phyloP scores from a whole-genome alignment of 164 flowering plant species.

The Vitis rupestris region DNA sequence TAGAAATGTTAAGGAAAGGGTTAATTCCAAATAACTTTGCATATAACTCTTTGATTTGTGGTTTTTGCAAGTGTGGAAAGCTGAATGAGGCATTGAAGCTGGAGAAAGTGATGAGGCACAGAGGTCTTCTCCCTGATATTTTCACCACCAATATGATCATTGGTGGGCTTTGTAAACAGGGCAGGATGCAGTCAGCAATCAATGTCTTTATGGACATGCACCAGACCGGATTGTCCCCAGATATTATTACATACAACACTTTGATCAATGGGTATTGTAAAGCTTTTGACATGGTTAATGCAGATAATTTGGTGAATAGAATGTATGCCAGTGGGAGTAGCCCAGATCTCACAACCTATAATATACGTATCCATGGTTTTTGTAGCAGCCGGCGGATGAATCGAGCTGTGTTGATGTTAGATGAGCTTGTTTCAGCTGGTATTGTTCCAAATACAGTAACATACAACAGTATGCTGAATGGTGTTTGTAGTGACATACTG shows the following conservation, averaged over 20 bases:
- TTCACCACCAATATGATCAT: slow-evolving; percentile 76
- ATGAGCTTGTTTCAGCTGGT: slow-evolving; percentile 70
- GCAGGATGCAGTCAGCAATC: slow-evolving; percentile 63
- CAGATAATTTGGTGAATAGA: slow-evolving; percentile 41
- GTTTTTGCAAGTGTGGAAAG: slow-evolving; percentile 57
- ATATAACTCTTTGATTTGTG: slow-evolving; percentile 83
- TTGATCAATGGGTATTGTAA: slow-evolving; percentile 76
- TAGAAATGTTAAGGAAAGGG: slow-evolving; percentile 62
- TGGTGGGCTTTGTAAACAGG: slow-evolving; percentile 70
- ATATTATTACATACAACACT: slow-evolving; percentile 80
- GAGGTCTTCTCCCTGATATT: slow-evolving; percentile 77
- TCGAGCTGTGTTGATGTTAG: slow-evolving; percentile 64
- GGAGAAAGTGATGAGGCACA: slow-evolving; percentile 68
- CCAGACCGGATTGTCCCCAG: slow-evolving; percentile 57
- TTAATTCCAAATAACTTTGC: slow-evolving; percentile 77
- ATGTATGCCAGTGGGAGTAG: slow-evolving; percentile 56
- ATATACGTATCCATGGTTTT: slow-evolving; percentile 62
- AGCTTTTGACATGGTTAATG: slow-evolving; percentile 57
- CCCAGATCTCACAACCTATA: slow-evolving; percentile 83
- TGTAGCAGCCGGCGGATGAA: slow-evolving; percentile 48
- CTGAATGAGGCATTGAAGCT: slow-evolving; percentile 61
- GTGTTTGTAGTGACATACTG: slow-evolving; percentile 62
- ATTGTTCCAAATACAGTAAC: slow-evolving; percentile 75
- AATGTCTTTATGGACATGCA: slow-evolving; percentile 55
- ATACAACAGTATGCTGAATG: slow-evolving; percentile 79